phyloP scores from a whole-genome alignment of 2,329 filamentous ascomycete species.

The Hypoxylon sp. region DNA sequence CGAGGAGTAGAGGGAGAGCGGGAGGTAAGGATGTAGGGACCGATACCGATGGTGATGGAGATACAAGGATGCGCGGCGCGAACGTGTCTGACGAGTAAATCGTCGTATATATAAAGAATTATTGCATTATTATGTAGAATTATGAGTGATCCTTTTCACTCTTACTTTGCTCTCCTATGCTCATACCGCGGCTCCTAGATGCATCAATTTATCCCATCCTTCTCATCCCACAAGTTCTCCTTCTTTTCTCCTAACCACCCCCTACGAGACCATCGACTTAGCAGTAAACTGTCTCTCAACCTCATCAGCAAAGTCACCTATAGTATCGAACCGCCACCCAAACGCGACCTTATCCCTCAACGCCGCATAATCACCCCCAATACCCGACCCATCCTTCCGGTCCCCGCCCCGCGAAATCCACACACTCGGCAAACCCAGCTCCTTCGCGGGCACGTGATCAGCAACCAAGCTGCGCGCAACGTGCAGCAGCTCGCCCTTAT shows the following conservation, averaged over 20 bases:
- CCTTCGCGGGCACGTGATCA: conserved; percentile 76
- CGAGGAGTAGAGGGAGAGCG: conserved; percentile 10
- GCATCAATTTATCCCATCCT: background rate
- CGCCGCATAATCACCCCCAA: conserved; percentile 39
- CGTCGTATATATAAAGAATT: conserved; percentile 8
- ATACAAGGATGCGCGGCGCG: conserved; percentile 25
- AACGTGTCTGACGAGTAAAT: conserved; percentile 19
- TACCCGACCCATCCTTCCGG: conserved; percentile 36
- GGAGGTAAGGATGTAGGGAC: background rate
- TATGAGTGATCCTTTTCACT: background rate
- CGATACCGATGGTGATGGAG: conserved; percentile 22
- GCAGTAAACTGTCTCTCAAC: conserved; percentile 58
- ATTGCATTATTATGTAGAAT: conserved; percentile 14
- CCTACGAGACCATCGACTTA: conserved; percentile 37
- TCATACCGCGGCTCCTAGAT: background rate
- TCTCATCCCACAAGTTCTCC: background rate
- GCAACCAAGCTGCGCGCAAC: conserved; percentile 77
- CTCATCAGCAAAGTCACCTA: conserved; percentile 59
- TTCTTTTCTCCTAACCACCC: background rate
- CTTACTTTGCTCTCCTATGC: background rate
- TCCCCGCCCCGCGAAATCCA: conserved; percentile 75
- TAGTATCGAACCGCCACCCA: conserved; percentile 58
- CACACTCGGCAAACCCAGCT: conserved; percentile 71
- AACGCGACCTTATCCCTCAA: conserved; percentile 54
- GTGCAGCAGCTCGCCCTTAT: conserved; percentile 72